Base-by-base conservation (phyloP, 202 grass and related monocot genomes). In the Eragrostis tef region DNA sequence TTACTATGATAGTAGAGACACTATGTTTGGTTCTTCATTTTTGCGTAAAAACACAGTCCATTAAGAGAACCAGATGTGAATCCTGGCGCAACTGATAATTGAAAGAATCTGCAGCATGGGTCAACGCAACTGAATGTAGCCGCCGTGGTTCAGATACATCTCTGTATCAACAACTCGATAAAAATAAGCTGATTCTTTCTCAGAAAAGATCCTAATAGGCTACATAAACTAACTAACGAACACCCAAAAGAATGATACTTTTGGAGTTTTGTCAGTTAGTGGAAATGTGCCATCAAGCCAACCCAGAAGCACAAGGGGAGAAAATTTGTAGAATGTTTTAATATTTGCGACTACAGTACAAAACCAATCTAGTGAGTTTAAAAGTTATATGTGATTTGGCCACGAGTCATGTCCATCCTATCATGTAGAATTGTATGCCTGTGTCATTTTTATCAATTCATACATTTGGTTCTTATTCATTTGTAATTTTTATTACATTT, bases 31-130 rank as follows among this genome's bases (percentile, higher is more conserved):
- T 60, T 75, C 25, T 42, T 52, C 26, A 60, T 7, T 36, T 49
- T 58, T 81, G 16, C 19, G 6, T 41, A 19, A 6, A 42, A 65
- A 75, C 29, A 61, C 61, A 86, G 59, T 51, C 36, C 64, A 63
- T 71, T 78, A 78, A 29, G 6, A 53, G 34, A n/a, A 21, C 58
- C 19, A 70, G 53, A 70, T 87, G 53, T 53, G 34, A 67, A 58
- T 2, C 56, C 56, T 24, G 24, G 56, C 3, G 56, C 9, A 24
- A 22, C n/a, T 22, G 20, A 22, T 57, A 22, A 10, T 57, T 57
- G 14, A 25, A 61, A 26, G 17, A 60, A 27, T 26, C 10, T 61
- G 0, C 11, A 14, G 6, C 3, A 4, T 39, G 20, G 11, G 22
- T 27, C 11, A 27, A 26, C 57, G 27, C 22, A 61, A 25, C 57